These are phyloP conservation scores for Pulicaria dysenterica DNA, from an alignment of 129 eudicot species.

Conservation along the genomic window DNA sequence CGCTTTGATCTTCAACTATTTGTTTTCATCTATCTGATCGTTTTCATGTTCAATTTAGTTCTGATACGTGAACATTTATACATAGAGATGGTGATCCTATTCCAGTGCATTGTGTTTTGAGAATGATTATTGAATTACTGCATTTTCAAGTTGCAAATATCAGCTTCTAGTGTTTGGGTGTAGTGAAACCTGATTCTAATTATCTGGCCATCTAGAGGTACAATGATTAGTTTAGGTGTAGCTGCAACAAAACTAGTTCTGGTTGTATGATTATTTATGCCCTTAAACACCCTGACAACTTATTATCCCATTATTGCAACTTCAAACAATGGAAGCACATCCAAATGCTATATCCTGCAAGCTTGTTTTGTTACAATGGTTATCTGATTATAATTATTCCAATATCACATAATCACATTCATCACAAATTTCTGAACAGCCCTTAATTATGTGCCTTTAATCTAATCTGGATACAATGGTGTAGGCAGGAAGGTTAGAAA, in stretches of 20 bases:
- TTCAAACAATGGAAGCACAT: too few species aligned
- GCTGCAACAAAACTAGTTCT: neutral
- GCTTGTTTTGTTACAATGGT: too few species aligned
- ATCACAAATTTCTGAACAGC: neutral
- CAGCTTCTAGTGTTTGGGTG: too few species aligned
- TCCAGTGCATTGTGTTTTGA: neutral
- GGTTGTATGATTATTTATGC: too few species aligned
- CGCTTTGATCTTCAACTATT: neutral
- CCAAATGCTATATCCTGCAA: too few species aligned
- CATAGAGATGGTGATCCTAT: neutral
- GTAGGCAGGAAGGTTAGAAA: conserved; percentile 93
- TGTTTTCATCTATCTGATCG: neutral
- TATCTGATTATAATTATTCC: too few species aligned
- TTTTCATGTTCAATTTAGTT: neutral
- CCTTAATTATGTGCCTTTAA: neutral
- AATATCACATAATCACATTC: neutral
- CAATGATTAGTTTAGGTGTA: too few species aligned
- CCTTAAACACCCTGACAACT: too few species aligned
- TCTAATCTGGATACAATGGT: conserved; percentile 13
- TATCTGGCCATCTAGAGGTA: too few species aligned
- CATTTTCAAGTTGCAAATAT: neutral
- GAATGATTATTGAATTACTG: neutral
- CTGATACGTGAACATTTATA: neutral
- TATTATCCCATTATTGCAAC: too few species aligned
- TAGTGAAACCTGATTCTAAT: too few species aligned